phyloP scores from a whole-genome alignment of 306 rosid genomes.

The Pyrus bretschneideri region DNA sequence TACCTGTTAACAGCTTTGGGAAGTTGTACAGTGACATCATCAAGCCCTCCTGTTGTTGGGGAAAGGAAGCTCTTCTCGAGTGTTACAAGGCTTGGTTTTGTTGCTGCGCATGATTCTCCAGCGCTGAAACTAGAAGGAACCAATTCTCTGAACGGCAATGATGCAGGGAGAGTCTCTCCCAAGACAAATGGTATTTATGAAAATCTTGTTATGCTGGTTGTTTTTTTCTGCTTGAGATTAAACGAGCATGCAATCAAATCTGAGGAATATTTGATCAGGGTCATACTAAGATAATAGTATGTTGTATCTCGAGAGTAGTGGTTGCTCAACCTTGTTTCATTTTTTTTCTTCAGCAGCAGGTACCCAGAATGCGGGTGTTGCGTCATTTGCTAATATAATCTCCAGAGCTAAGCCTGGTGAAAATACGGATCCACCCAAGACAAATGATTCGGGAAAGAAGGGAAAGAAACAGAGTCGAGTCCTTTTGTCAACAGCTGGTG shows the following conservation, averaged over 20 bases:
- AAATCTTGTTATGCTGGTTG: not conserved
- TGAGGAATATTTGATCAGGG: not conserved
- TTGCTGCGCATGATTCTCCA: conserved; percentile 93
- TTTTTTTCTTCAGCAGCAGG: conserved; percentile 30
- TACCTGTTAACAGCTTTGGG: conserved; percentile 62
- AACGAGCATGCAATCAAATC: not conserved
- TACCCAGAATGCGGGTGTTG: conserved; percentile 32
- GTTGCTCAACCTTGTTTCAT: not conserved
- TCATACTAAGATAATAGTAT: no score
- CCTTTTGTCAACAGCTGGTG: conserved; percentile 80
- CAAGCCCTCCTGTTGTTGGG: conserved; percentile 69
- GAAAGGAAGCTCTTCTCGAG: conserved; percentile 73
- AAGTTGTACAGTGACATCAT: conserved; percentile 43
- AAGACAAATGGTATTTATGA: conserved; percentile 36
- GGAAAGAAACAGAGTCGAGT: conserved; percentile 78
- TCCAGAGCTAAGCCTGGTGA: conserved; percentile 49
- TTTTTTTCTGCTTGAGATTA: not conserved
- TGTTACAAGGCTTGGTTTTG: conserved; percentile 86
- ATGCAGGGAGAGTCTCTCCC: conserved; percentile 27
- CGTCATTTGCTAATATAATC: conserved; percentile 64
- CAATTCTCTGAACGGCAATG: conserved; percentile 20
- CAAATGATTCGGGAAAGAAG: conserved; percentile 69
- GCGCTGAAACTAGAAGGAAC: conserved; percentile 60
- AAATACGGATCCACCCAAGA: conserved; percentile 44
- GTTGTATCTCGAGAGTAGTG: not conserved